These are phyloP conservation scores for Fusarium ramigenum DNA, from an alignment of 2,329 filamentous ascomycete species.

Conservation along the genomic window DNA sequence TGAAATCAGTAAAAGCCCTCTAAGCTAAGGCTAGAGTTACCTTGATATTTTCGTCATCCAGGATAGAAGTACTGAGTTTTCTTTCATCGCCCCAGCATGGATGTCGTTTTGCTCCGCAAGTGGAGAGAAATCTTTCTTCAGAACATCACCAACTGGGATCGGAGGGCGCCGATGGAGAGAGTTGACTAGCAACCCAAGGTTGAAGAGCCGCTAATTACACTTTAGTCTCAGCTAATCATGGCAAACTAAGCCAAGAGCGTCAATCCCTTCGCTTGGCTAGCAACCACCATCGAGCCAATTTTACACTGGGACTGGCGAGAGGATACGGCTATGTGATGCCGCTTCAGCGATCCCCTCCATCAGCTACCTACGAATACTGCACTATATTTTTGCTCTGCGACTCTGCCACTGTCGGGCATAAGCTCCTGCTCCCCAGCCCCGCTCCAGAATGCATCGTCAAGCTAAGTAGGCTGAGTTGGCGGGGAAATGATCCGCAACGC, in stretches of 20 bases:
- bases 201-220: conserved; percentile 8
- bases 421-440: conserved; percentile 29
- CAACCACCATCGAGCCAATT: background rate
- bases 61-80: background rate
- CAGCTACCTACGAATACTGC: background rate
- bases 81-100: background rate
- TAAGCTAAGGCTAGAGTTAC: background rate
- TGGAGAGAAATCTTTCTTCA: background rate
- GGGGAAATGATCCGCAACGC: conserved; percentile 34
- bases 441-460: conserved; percentile 31
- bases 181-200: background rate
- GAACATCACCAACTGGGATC: background rate
- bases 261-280: background rate
- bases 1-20: background rate
- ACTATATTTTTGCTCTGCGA: background rate
- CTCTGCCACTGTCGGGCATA: background rate
- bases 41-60: background rate
- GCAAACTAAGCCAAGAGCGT: conserved; percentile 16
- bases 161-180: conserved; percentile 28
- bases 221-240: background rate
- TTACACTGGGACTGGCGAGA: background rate
- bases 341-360: conserved; percentile 16
- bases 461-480: conserved; percentile 5
- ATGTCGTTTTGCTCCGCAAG: conserved; percentile 6
- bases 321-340: conserved; percentile 7